Percentiles rank a stretch among this genome's conserved stretches.
These are phyloP conservation scores for Boletus tomentosulus DNA, from an alignment of 768 basidiomycete species.

Conservation along the genomic window DNA sequence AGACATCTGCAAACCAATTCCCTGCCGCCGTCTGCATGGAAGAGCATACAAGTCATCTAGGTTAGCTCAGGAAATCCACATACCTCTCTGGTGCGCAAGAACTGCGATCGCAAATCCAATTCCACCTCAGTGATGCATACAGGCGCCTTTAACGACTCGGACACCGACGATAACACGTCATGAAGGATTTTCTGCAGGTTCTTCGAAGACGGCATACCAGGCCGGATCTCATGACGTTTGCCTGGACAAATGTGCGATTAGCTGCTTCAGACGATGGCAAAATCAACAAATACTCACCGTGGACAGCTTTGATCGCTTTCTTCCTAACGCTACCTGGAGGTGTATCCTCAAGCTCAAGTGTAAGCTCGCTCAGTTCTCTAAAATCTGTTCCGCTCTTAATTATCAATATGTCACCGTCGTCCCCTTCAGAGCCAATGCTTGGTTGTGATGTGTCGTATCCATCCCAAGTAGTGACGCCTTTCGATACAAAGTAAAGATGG, in stretches of 20 bases:
- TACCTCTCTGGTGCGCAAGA: constrained; percentile 73
- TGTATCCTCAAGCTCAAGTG: constrained; percentile 55
- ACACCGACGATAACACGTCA: constrained; percentile 63
- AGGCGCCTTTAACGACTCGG: constrained; percentile 64
- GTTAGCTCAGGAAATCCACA: constrained; percentile 1
- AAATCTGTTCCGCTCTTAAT: constrained; percentile 92
- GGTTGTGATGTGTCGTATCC: constrained; percentile 49
- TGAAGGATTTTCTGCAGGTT: constrained; percentile 56
- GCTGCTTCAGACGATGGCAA: not conserved
- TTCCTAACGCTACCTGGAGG: constrained; percentile 59
- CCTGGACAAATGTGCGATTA: constrained; percentile 38
- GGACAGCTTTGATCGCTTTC: constrained; percentile 58
- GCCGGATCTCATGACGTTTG: constrained; percentile 58
- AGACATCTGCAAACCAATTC: constrained; percentile 85
- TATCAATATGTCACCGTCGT: constrained; percentile 64
- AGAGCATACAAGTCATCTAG: not conserved
- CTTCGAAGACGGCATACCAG: constrained; percentile 53
- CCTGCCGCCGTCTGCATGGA: constrained; percentile 54
- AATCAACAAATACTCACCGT: constrained; percentile 40
- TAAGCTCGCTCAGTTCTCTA: constrained; percentile 76
- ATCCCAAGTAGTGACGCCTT: constrained; percentile 64
- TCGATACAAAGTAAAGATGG: constrained; percentile 73
- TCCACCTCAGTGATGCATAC: constrained; percentile 66
- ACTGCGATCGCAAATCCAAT: constrained; percentile 71
- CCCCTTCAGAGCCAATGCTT: constrained; percentile 66